A percentile compares a stretch with the other conserved stretches of the same genome.
Conservation (phyloP, 371 early-diverging fungal genomes). For the Apophysomyces trapeziformis region DNA sequence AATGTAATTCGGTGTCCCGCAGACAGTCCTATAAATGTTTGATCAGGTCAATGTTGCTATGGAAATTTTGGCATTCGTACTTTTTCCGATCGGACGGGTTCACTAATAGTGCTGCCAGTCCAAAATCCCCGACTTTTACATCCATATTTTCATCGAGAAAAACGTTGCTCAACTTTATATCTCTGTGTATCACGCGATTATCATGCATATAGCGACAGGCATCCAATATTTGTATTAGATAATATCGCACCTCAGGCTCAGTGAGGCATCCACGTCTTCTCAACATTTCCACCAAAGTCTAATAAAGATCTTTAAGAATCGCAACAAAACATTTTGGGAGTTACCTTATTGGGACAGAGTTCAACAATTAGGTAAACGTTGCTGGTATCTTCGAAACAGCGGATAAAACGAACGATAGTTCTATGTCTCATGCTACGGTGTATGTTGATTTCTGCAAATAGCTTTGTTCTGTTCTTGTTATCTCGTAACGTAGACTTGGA, state of each 20-base stretch:
- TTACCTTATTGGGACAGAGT: constrained; percentile 88
- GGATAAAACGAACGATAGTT: constrained; percentile 85
- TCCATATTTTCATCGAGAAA: constrained; percentile 85
- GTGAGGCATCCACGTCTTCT: constrained; percentile 78
- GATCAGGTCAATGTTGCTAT: constrained; percentile 59
- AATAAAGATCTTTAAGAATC: constrained; percentile 18
- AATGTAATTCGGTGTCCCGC: constrained; percentile 99
- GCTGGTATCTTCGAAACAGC: constrained; percentile 86
- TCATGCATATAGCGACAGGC: constrained; percentile 91
- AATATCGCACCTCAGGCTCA: constrained; percentile 91
- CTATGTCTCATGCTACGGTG: constrained; percentile 80
- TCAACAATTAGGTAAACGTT: constrained; percentile 96
- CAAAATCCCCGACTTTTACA: constrained; percentile 98
- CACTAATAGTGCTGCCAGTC: constrained; percentile 84
- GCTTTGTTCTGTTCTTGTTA: constrained; percentile 68
- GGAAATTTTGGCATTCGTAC: constrained; percentile 46
- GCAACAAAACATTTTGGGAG: background rate
- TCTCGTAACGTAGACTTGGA: constrained; percentile 63
- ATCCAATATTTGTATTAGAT: constrained; percentile 82
- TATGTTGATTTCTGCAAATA: constrained; percentile 89
- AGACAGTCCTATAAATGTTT: constrained; percentile 76
- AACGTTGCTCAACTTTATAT: constrained; percentile 97
- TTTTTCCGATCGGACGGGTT: constrained; percentile 85
- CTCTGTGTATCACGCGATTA: constrained; percentile 91
- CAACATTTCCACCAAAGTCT: constrained; percentile 86